phyloP scores from a whole-genome alignment of 2,329 filamentous ascomycete genomes.

The Rhytidhysteron rufulum region DNA sequence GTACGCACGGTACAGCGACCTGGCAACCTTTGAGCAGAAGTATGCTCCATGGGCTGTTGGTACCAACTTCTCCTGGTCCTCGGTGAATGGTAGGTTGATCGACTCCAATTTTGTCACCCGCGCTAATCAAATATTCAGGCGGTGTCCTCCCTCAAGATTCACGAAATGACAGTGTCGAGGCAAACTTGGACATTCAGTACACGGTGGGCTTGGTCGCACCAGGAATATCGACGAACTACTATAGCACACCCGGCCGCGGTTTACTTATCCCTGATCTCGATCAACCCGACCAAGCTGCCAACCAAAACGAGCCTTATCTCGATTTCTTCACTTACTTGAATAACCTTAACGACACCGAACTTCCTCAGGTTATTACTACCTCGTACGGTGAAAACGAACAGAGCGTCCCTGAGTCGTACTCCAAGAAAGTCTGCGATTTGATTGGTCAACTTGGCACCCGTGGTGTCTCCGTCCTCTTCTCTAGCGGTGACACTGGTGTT shows the following conservation, averaged over 20 bases:
- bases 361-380: conserved; percentile 36
- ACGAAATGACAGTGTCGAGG: conserved; percentile 41
- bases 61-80: conserved; percentile 43
- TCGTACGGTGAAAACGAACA: conserved; percentile 41
- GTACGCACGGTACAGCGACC: conserved; percentile 46
- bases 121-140: conserved; percentile 12
- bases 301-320: conserved; percentile 48
- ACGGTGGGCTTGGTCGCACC: conserved; percentile 44
- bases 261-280: conserved; percentile 46
- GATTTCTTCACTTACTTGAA: conserved; percentile 36
- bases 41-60: conserved; percentile 39
- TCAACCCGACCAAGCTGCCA: conserved; percentile 38
- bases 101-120: conserved; percentile 3
- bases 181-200: conserved; percentile 50
- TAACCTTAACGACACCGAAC: conserved; percentile 26
- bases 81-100: conserved; percentile 42
- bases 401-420: conserved; percentile 33
- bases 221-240: conserved; percentile 42
- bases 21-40: conserved; percentile 36
- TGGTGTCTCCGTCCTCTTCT: conserved; percentile 39
- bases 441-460: conserved; percentile 38
- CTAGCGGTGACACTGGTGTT: conserved; percentile 37
- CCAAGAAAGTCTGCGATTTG: conserved; percentile 36
- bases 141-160: conserved; percentile 32
- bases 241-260: conserved; percentile 46